Conservation (phyloP, 2,329 filamentous ascomycete genomes). For the Juglanconis juglandina region DNA sequence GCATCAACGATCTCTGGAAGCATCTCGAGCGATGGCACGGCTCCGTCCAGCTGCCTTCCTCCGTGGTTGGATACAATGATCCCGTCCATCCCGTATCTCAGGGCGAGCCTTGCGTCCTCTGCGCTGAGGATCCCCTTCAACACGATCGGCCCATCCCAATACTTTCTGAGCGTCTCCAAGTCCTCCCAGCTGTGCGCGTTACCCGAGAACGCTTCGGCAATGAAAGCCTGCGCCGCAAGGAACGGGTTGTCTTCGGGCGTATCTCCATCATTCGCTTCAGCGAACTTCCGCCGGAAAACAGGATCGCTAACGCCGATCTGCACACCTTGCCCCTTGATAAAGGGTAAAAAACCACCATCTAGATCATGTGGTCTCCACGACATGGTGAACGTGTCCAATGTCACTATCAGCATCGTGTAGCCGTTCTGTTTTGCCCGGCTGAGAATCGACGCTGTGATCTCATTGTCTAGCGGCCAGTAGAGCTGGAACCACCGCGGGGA, state of each 20-base stretch:
- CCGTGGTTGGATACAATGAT: constrained; percentile 59
- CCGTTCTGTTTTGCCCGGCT: constrained; percentile 58
- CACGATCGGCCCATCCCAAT: constrained; percentile 64
- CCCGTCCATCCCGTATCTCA: constrained; percentile 42
- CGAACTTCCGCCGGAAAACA: constrained; percentile 58
- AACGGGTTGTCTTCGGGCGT: constrained; percentile 46
- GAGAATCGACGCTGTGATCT: constrained; percentile 63
- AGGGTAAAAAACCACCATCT: constrained; percentile 59
- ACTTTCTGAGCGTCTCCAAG: constrained; percentile 51
- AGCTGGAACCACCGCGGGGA: constrained; percentile 69
- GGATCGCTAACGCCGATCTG: constrained; percentile 65
- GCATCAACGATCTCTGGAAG: constrained; percentile 60
- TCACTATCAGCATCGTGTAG: constrained; percentile 66
- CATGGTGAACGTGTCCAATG: constrained; percentile 67
- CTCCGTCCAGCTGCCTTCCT: constrained; percentile 54
- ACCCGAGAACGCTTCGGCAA: constrained; percentile 48
- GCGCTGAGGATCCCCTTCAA: constrained; percentile 56
- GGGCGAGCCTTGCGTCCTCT: constrained; percentile 45
- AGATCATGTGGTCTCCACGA: constrained; percentile 68
- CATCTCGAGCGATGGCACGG: constrained; percentile 51
- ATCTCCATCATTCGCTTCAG: constrained; percentile 43
- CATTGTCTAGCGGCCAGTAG: constrained; percentile 68
- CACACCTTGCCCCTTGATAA: constrained; percentile 56
- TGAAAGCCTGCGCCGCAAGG: constrained; percentile 52
- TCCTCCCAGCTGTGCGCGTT: constrained; percentile 59